Evolutionary conservation across 176 grass and related monocot genomes (phyloP).

Genomic region (Phoenix roebelenii): DNA sequence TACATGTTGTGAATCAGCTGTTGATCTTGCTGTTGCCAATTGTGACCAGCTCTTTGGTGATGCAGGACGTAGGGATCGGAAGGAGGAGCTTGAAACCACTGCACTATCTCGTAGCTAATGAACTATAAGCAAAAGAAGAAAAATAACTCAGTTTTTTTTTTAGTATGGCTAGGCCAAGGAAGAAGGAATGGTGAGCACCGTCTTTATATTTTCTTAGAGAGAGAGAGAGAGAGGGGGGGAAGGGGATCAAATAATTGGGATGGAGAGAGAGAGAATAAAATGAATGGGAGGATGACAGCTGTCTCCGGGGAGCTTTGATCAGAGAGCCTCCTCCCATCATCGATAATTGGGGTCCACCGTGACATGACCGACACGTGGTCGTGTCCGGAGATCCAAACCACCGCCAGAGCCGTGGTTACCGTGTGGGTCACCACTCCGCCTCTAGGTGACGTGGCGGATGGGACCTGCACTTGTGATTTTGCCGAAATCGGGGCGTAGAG

Average conservation of each 20-base stretch:
- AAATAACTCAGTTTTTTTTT: too few species aligned
- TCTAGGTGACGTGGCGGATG: too few species aligned
- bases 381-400: not conserved
- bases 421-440: too few species aligned
- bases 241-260: slow-evolving; percentile 14
- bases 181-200: too few species aligned
- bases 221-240: too few species aligned
- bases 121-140: too few species aligned
- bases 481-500: too few species aligned
- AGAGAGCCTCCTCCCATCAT: slow-evolving; percentile 17
- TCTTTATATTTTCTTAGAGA: too few species aligned
- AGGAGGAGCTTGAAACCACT: not conserved
- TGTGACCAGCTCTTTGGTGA: slow-evolving; percentile 15
- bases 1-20: slow-evolving; percentile 10
- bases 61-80: slow-evolving; percentile 28
- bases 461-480: too few species aligned
- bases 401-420: too few species aligned
- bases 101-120: slow-evolving; percentile 28
- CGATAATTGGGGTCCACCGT: slow-evolving; percentile 14
- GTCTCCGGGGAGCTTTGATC: slow-evolving; percentile 1
- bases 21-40: slow-evolving; percentile 21
- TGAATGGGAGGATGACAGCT: slow-evolving; percentile 12
- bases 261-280: slow-evolving; percentile 9
- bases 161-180: too few species aligned
- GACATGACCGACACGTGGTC: slow-evolving; percentile 43